Conservation (phyloP, 2,329 filamentous ascomycete species). For the Apiospora sp. region DNA sequence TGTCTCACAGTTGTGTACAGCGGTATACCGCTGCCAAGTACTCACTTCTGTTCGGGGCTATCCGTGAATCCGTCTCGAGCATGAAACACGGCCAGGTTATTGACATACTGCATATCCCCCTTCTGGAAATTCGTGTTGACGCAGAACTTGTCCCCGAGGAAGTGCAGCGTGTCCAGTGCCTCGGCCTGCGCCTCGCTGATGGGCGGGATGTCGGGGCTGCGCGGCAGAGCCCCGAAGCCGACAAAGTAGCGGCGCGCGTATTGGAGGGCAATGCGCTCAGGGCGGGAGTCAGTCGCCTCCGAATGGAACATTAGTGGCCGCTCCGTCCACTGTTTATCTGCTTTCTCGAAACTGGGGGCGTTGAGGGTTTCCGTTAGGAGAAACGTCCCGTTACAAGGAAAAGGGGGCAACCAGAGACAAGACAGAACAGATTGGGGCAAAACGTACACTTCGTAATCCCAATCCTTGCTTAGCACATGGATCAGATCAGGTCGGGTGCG, state of each 20-base stretch:
- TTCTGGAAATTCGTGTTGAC: conserved; percentile 55
- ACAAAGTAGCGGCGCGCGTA: conserved; percentile 68
- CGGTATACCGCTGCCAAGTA: conserved; percentile 19
- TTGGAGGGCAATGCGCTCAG: conserved; percentile 65
- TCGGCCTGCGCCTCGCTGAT: conserved; percentile 62
- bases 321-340: conserved; percentile 51
- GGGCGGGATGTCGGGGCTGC: conserved; percentile 62
- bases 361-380: neutral
- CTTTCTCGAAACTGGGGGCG: conserved; percentile 57
- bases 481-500: conserved; percentile 66
- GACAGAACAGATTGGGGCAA: neutral
- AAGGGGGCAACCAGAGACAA: neutral
- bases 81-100: conserved; percentile 63
- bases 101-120: conserved; percentile 63
- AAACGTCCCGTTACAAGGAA: neutral
- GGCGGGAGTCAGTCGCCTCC: conserved; percentile 50
- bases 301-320: conserved; percentile 66
- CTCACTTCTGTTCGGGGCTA: conserved; percentile 52
- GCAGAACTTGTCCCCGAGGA: conserved; percentile 54
- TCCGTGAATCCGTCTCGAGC: conserved; percentile 58
- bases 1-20: neutral
- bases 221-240: conserved; percentile 62
- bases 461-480: conserved; percentile 60
- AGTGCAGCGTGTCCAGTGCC: conserved; percentile 60
- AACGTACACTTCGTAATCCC: conserved; percentile 56